A percentile compares a stretch with the other conserved stretches of the same genome.
Conservation (phyloP, 805 yeast genomes). For the Lipomyces sp. region DNA sequence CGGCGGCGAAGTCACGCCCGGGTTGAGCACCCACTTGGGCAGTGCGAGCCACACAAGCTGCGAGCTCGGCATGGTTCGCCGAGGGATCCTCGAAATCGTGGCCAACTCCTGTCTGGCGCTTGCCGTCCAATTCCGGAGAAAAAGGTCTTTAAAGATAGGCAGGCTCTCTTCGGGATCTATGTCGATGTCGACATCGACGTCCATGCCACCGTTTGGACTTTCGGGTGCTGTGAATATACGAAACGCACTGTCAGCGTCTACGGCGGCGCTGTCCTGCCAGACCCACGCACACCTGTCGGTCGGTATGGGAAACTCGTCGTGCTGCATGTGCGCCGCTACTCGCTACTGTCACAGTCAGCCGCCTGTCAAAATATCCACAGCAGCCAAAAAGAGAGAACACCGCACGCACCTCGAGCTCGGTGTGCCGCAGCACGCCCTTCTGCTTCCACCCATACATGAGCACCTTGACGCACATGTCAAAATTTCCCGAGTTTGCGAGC, state of each 20-base stretch:
- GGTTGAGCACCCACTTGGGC: not conserved
- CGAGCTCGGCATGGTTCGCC: not conserved
- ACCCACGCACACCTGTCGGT: no score
- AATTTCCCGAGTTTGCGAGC: constrained; percentile 3
- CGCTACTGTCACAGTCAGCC: no score
- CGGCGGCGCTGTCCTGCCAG: no score
- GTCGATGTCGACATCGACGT: no score
- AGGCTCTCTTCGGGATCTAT: no score
- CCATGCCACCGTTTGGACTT: no score
- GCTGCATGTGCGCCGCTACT: not conserved
- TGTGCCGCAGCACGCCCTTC: not conserved
- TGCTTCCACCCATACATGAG: not conserved
- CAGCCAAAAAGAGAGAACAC: not conserved
- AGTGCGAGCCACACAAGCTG: not conserved
- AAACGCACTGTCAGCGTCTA: no score
- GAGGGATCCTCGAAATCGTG: no score
- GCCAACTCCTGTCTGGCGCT: no score
- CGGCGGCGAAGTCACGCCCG: constrained; percentile 1
- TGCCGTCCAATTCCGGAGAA: no score
- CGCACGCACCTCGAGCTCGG: not conserved
- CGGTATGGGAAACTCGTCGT: not conserved
- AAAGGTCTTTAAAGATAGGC: no score
- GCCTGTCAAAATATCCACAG: not conserved
- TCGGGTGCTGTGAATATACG: no score
- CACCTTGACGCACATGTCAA: not conserved